Evolutionary conservation across 306 rosid species (phyloP).

Genomic region (Luffa acutangula): DNA sequence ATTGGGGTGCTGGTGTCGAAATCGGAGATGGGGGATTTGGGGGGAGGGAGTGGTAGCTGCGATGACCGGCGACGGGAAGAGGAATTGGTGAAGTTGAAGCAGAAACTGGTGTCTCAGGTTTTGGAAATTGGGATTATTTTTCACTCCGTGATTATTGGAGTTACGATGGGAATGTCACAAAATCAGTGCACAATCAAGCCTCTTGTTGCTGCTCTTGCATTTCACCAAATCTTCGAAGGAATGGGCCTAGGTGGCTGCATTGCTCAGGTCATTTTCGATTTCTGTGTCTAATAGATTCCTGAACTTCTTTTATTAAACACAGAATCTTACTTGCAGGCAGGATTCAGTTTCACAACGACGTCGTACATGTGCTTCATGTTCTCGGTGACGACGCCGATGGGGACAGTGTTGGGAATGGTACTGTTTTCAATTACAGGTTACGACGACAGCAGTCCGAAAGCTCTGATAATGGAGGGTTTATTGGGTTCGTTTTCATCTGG

Average conservation of each 20-base stretch:
- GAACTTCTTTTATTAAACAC: no score
- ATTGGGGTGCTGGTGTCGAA: background rate
- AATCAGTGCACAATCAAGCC: constrained; percentile 86
- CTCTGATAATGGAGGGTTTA: constrained; percentile 77
- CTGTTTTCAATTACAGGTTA: constrained; percentile 69
- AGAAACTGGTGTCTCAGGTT: constrained; percentile 76
- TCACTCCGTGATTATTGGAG: constrained; percentile 84
- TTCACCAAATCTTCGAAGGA: constrained; percentile 93
- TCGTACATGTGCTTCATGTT: constrained; percentile 93
- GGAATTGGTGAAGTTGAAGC: constrained; percentile 43
- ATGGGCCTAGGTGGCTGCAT: constrained; percentile 97
- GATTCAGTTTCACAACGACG: constrained; percentile 54
- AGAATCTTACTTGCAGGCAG: constrained; percentile 41
- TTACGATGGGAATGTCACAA: constrained; percentile 93
- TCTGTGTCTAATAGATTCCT: no score
- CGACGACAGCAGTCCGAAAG: constrained; percentile 72
- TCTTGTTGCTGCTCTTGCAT: constrained; percentile 75
- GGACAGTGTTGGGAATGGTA: constrained; percentile 71
- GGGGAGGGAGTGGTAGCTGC: constrained; percentile 1
- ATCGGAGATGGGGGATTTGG: constrained; percentile 2
- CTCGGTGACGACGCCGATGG: constrained; percentile 89
- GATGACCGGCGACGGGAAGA: constrained; percentile 7
- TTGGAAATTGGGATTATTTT: constrained; percentile 88
- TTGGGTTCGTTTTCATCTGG: constrained; percentile 84
- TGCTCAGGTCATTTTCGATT: constrained; percentile 51